phyloP scores from a whole-genome alignment of 345 rosid genomes.

The Euclidium syriacum region DNA sequence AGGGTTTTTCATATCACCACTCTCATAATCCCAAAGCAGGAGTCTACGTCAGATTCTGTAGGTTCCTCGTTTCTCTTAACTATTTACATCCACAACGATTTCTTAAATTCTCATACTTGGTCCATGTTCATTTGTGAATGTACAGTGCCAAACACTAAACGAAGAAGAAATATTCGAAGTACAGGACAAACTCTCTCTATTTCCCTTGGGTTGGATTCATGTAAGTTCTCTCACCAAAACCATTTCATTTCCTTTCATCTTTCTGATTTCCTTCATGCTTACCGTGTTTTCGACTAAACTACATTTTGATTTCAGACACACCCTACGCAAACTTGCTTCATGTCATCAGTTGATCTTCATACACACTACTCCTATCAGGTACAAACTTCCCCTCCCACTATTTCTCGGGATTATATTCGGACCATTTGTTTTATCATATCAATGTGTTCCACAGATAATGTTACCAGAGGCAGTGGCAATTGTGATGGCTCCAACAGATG shows the following conservation, averaged over 20 bases:
- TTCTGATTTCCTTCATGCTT: background rate
- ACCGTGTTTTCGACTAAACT: constrained; percentile 8
- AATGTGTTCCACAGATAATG: constrained; percentile 60
- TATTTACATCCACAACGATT: background rate
- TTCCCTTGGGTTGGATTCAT: constrained; percentile 96
- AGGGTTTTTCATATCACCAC: constrained; percentile 89
- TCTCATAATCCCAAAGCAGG: constrained; percentile 96
- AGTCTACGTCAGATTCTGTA: constrained; percentile 97
- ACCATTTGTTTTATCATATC: background rate
- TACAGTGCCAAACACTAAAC: constrained; percentile 81
- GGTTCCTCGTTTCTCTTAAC: background rate
- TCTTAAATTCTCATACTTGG: background rate
- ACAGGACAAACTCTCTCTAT: constrained; percentile 77
- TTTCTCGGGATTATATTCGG: background rate
- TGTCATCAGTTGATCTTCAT: constrained; percentile 98
- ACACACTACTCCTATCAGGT: constrained; percentile 99
- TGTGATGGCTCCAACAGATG: constrained; percentile 96
- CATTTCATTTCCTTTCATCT: background rate
- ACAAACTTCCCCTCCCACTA: background rate
- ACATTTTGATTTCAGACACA: constrained; percentile 65
- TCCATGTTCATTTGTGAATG: background rate
- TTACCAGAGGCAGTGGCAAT: constrained; percentile 90
- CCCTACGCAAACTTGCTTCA: constrained; percentile 95
- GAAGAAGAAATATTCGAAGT: constrained; percentile 97
- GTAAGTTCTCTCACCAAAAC: constrained; percentile 41